Percentiles rank a stretch among this genome's conserved stretches.
Evolutionary conservation across 768 basidiomycete species (phyloP).

Genomic region (Botryobasidium botryosum): DNA sequence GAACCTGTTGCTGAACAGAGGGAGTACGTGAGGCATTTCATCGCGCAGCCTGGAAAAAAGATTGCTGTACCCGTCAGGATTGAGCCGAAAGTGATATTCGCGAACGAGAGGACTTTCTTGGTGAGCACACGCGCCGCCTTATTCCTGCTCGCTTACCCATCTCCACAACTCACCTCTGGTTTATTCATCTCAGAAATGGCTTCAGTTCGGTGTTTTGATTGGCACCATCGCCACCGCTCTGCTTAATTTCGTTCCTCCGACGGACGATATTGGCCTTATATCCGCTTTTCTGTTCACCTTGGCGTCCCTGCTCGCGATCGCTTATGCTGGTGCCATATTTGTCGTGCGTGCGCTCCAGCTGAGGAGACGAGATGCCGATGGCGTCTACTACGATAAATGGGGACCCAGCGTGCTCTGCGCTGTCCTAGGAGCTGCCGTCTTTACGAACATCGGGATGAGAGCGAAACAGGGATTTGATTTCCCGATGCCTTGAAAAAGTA

Average conservation of each 20-base stretch:
- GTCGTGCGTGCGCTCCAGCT: conserved; percentile 55
- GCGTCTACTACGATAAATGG: conserved; percentile 78
- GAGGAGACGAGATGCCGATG: conserved; percentile 53
- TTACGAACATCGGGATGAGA: conserved; percentile 42
- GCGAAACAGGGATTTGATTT: neutral
- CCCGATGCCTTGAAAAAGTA: too few relatives aligned
- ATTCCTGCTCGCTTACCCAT: neutral
- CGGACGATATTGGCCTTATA: conserved; percentile 51
- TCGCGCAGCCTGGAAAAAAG: conserved; percentile 69
- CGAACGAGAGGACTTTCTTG: conserved; percentile 85
- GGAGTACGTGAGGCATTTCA: conserved; percentile 39
- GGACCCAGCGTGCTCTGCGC: conserved; percentile 64
- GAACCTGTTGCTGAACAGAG: conserved; percentile 22
- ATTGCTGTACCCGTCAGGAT: conserved; percentile 91
- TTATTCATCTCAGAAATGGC: conserved; percentile 76
- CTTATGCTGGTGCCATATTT: conserved; percentile 72
- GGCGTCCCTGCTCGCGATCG: conserved; percentile 74
- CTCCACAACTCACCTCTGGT: too few relatives aligned
- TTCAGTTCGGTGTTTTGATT: conserved; percentile 72
- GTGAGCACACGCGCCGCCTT: conserved; percentile 28
- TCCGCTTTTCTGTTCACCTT: conserved; percentile 80
- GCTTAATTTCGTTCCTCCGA: conserved; percentile 63
- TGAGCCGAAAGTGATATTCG: conserved; percentile 97
- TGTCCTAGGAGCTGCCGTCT: conserved; percentile 49
- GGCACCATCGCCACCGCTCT: conserved; percentile 81